Evolutionary conservation across 2,329 filamentous ascomycete species (phyloP).

Genomic region (Zymoseptoria passerinii): DNA sequence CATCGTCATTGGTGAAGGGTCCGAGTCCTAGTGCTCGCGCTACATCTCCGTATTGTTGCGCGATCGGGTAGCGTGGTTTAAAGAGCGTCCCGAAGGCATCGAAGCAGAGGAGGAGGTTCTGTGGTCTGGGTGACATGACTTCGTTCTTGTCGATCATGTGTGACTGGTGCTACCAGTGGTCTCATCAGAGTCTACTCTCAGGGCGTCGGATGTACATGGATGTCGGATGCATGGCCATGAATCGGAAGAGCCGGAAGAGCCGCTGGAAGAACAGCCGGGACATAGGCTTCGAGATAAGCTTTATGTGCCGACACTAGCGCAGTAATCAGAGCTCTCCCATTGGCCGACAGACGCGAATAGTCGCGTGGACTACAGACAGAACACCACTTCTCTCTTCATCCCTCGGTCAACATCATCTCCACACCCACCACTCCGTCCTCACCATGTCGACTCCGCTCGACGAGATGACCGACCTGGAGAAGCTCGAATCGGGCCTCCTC

Average conservation of each 20-base stretch:
- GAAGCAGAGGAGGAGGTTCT: slow-evolving; percentile 51
- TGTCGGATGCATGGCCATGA: not conserved
- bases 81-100: slow-evolving; percentile 61
- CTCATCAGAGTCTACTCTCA: not conserved
- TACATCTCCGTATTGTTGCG: slow-evolving; percentile 46
- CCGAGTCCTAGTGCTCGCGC: slow-evolving; percentile 45
- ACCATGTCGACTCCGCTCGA: slow-evolving; percentile 23
- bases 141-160: slow-evolving; percentile 51
- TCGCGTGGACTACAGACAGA: not conserved
- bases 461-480: slow-evolving; percentile 17
- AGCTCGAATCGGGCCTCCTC: slow-evolving; percentile 42
- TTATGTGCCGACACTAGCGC: not conserved
- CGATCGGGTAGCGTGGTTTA: slow-evolving; percentile 43
- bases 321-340: not conserved
- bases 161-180: not conserved
- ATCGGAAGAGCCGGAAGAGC: not conserved
- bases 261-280: not conserved
- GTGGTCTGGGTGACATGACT: slow-evolving; percentile 7
- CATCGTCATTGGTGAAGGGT: slow-evolving; percentile 36
- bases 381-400: not conserved
- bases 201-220: not conserved
- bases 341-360: not conserved
- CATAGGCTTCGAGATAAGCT: not conserved
- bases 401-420: not conserved
- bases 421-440: not conserved